Evolutionary conservation across 768 basidiomycete genomes (phyloP).

Genomic region (Agrocybe pediades): DNA sequence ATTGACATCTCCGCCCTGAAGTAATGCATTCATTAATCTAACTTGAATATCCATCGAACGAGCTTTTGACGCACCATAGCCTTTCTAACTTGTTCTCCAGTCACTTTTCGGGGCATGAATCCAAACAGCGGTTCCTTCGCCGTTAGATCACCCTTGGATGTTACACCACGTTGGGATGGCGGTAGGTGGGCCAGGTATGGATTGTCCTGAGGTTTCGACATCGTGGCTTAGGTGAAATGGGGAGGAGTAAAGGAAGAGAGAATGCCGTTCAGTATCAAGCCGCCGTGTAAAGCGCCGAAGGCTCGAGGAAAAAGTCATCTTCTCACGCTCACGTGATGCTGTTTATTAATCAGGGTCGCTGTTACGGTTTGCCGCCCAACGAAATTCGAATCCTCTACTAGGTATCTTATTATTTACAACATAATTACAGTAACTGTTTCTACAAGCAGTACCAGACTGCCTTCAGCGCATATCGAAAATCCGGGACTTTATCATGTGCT

Average conservation of each 20-base stretch:
- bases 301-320: background rate
- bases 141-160: conserved; percentile 13
- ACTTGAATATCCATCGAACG: too few relatives aligned
- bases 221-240: background rate
- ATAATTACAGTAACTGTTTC: too few relatives aligned
- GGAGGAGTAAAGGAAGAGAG: background rate
- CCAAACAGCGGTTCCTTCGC: conserved; percentile 68
- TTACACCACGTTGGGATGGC: conserved; percentile 36
- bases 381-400: too few relatives aligned
- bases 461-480: too few relatives aligned
- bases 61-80: conserved; percentile 59
- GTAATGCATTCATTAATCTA: background rate
- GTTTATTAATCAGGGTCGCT: too few relatives aligned
- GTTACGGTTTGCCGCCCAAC: too few relatives aligned
- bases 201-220: conserved; percentile 36
- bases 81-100: conserved; percentile 60
- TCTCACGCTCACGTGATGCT: background rate
- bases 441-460: too few relatives aligned
- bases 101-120: conserved; percentile 70
- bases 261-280: background rate
- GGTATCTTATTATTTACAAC: too few relatives aligned
- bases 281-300: background rate
- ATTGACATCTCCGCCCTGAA: conserved; percentile 54
- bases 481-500: too few relatives aligned
- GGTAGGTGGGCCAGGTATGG: conserved; percentile 56